A percentile compares a stretch with the other conserved stretches of the same genome.
phyloP scores from a whole-genome alignment of 2,329 filamentous ascomycete genomes.

The Penicillium verrucosum region DNA sequence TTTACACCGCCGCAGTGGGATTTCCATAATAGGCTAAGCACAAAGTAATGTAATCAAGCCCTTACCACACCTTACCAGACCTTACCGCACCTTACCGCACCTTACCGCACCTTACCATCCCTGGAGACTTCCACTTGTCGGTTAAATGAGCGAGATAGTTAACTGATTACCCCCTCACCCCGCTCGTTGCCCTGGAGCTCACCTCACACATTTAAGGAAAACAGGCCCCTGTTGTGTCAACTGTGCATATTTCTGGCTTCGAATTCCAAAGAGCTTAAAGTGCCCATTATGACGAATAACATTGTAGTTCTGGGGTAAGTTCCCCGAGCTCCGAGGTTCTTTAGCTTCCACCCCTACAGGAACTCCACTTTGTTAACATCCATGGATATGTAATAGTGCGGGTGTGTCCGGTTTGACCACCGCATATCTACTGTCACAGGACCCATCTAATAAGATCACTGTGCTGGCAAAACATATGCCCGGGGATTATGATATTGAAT shows the following conservation, averaged over 20 bases:
- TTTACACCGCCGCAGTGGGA: constrained; percentile 14
- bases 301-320: constrained; percentile 42
- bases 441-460: constrained; percentile 59
- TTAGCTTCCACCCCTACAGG: not conserved
- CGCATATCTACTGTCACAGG: constrained; percentile 58
- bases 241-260: not conserved
- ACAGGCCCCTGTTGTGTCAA: not conserved
- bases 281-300: constrained; percentile 33
- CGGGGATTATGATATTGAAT: constrained; percentile 87
- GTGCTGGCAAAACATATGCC: constrained; percentile 87
- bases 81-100: not conserved
- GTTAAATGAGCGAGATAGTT: constrained; percentile 13
- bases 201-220: not conserved
- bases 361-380: constrained; percentile 1
- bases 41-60: not conserved
- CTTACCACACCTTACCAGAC: not conserved
- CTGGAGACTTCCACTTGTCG: not conserved
- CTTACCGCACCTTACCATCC: not conserved
- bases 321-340: not conserved
- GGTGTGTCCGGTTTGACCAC: constrained; percentile 66
- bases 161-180: constrained; percentile 12
- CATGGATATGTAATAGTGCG: constrained; percentile 45
- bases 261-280: not conserved
- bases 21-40: not conserved
- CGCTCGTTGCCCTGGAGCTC: constrained; percentile 1